Evolutionary conservation across 208 protist genomes (phyloP), one percentile per base, ranked within the genome.

Genomic region (Vickermania spadyakhi): DNA sequence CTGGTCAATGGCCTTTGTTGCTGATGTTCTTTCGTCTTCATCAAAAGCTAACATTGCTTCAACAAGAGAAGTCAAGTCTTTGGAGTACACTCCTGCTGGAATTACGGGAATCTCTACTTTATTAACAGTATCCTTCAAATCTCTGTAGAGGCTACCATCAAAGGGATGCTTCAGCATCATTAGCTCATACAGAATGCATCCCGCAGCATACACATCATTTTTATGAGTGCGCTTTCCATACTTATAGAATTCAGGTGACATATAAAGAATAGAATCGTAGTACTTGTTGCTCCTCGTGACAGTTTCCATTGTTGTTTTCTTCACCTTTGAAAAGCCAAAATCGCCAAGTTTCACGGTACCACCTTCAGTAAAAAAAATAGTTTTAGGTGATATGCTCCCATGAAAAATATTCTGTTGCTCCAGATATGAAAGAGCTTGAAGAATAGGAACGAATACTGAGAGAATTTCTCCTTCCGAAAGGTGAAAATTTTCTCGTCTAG

Each of bases 191-290:
- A 86, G 31, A 1, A 84, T 58, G 0, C 74, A 68, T 21, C 81
- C 81, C 2, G 93, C 49, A 5, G 83, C 73, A 86, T 86, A 96
- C 22, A 91, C 74, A 67, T 96, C 89, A 60, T 72, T 82, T n/a
- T 65, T 62, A 29, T 71, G 54, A 60, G 84, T 81, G 59, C 93
- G 94, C 30, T 73, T 75, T 28, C 73, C 67, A 57, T 85, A 60
- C 25, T 81, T 62, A 51, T 73, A 89, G 0, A 90, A 63, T 41
- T 90, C 83, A 14, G 83, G 83, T 0, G 67, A 79, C 21, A 90
- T 60, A 58, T 90, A 90, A 53, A 87, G 85, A n/a, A 79, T 79
- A 14, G 83, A 87, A 59, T 79, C 83, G 52, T 86, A 79, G 62
- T 84, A 79, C 0, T 79, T 90, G 30, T 78, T 77, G 7, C 50